A percentile compares a stretch with the other conserved stretches of the same genome.
phyloP scores from a whole-genome alignment of 2,329 filamentous ascomycete species.

The Pyrenochaeta sp. region DNA sequence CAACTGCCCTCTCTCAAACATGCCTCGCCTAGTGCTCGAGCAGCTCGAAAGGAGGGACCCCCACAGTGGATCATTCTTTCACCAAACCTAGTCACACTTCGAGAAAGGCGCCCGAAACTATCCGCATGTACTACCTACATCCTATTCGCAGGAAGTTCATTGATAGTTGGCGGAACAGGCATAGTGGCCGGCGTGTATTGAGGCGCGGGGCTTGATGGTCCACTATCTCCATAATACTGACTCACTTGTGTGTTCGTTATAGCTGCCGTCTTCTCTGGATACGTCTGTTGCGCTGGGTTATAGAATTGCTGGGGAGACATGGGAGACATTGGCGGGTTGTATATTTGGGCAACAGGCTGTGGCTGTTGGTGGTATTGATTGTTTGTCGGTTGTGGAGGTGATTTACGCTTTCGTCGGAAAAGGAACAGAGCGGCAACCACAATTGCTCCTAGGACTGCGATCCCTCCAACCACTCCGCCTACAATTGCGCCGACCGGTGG shows the following conservation, averaged over 20 bases:
- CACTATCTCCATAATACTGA: constrained; percentile 10
- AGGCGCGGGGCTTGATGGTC: constrained; percentile 15
- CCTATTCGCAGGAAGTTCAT: constrained; percentile 14
- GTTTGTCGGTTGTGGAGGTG: constrained; percentile 1
- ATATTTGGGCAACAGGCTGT: constrained; percentile 5
- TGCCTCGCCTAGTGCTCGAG: no score
- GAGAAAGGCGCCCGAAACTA: no score
- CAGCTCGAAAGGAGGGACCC: no score
- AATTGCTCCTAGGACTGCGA: constrained; percentile 19
- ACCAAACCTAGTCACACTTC: no score
- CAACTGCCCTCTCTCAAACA: no score
- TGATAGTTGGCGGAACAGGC: constrained; percentile 5
- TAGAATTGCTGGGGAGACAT: constrained; percentile 13
- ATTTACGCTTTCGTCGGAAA: constrained; percentile 15
- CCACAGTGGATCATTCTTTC: no score
- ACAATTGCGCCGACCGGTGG: constrained; percentile 25
- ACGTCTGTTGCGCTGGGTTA: background rate
- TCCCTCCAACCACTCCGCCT: constrained; percentile 28
- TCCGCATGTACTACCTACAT: constrained; percentile 4
- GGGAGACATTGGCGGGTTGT: constrained; percentile 11
- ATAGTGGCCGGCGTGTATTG: constrained; percentile 11
- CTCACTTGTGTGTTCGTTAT: constrained; percentile 2
- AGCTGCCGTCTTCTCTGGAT: constrained; percentile 14
- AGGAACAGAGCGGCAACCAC: constrained; percentile 19
- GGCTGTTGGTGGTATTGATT: constrained; percentile 15